phyloP scores from a whole-genome alignment of 192 early-diverging fungal genomes.

The Coemansia sp. region DNA sequence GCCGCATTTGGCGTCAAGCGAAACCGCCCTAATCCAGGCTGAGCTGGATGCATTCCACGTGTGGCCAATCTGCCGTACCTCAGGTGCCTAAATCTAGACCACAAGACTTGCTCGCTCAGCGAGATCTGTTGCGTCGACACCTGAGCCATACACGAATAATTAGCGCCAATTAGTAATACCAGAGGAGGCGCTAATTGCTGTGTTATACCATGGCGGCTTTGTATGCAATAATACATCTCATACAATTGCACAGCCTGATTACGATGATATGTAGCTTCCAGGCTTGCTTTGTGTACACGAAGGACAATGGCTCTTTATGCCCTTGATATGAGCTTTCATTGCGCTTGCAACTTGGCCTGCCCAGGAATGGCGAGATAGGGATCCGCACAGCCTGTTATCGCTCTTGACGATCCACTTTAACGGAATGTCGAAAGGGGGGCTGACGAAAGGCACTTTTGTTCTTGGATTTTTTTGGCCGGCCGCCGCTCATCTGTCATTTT shows the following conservation, averaged over 20 bases:
- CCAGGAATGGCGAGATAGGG: not conserved
- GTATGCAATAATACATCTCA: not conserved
- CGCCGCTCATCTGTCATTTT: not conserved
- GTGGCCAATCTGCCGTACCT: not conserved
- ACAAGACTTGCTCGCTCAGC: not conserved
- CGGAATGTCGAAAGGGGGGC: not conserved
- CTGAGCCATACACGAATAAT: not conserved
- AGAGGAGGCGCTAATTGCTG: not conserved
- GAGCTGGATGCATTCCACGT: not conserved
- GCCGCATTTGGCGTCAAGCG: not conserved
- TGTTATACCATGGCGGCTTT: not conserved
- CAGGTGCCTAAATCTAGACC: not conserved
- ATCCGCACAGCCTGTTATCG: not conserved
- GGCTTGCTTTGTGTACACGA: not conserved
- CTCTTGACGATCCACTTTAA: not conserved
- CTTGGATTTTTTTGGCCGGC: not conserved
- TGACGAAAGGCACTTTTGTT: conserved; percentile 1
- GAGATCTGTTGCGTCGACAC: not conserved
- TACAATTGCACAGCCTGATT: not conserved
- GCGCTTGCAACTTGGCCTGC: not conserved
- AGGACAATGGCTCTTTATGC: not conserved
- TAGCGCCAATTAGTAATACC: not conserved
- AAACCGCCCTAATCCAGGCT: not conserved
- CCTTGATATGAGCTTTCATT: not conserved
- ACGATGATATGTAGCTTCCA: not conserved